Evolutionary conservation across 495 filamentous ascomycete genomes (phyloP).

Genomic region (Neurospora sp.): DNA sequence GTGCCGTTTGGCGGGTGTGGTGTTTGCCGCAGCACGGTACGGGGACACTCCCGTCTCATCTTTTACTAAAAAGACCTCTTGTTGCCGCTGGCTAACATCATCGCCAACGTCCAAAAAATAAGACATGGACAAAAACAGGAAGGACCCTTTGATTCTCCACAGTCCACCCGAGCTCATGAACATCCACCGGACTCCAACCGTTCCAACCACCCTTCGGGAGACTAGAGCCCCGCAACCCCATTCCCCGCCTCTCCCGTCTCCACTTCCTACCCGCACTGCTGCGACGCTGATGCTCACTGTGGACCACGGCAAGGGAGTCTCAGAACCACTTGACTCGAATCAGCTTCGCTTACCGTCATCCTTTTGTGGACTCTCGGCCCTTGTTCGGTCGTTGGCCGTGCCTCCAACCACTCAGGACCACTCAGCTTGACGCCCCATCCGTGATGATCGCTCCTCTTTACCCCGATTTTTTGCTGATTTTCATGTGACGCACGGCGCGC

Average conservation of each 20-base stretch:
- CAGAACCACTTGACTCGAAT: neutral
- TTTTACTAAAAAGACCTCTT: neutral
- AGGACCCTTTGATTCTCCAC: neutral
- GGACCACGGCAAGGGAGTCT: neutral
- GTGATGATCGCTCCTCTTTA: neutral
- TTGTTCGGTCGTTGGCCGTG: neutral
- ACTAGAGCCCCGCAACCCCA: neutral
- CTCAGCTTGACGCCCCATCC: neutral
- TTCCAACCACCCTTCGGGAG: neutral
- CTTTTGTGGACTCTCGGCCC: neutral
- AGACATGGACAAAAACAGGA: neutral
- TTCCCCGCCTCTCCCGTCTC: neutral
- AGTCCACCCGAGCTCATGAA: neutral
- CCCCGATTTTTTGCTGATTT: neutral
- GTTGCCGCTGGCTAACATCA: neutral
- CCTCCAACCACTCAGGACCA: neutral
- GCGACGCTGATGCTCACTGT: neutral
- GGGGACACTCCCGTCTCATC: too few species aligned
- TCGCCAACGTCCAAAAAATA: neutral
- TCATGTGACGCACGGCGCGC: neutral
- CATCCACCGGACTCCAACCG: neutral
- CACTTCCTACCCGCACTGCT: neutral
- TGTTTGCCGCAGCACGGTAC: too few species aligned
- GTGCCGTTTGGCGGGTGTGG: neutral
- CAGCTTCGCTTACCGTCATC: neutral